Evolutionary conservation across 2,329 filamentous ascomycete genomes (phyloP), one percentile per base, ranked within the genome.

Genomic region (Lasiodiplodia sp.): DNA sequence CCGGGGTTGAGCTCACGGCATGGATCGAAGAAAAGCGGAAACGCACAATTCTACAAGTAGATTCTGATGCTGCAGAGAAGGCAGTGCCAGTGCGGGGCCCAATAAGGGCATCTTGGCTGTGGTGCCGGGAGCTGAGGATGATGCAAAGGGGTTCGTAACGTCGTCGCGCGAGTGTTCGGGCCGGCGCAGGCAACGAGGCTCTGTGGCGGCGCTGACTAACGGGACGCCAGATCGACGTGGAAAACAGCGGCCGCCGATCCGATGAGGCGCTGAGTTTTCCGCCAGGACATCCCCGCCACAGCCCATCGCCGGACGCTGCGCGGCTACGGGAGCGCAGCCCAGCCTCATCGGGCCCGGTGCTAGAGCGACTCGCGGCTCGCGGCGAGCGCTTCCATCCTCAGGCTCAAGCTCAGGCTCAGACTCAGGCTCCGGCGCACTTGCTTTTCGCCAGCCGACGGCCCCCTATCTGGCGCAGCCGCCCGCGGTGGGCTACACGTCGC

Each of bases 1-100:
- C 60, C 68, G n/a, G 52, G 40, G 40, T 18, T 7, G 31, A 23
- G 31, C 10, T 57, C 55, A 37, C 18, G 34, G 55, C 55, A 21
- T 18, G 28, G 18, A 14, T 38, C 31, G 25, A 37, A 37, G 58
- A 34, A 12, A 31, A n/a, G 21, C 18, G 71, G 70, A 70, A 71
- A 76, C 90, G 73, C 84, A 96, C 92, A 95, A 96, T 82, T 96
- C 93, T 69, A 92, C 86, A 51, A 94, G 85, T 62, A 96, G 86
- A 76, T 94, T 91, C 79, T 96, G 92, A 78, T 86, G 89, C 75
- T 91, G 87, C 75, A 94, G 83, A 34, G 86, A 85, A 44, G 82
- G 65, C 66, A 74, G 67, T 18, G 53, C 40, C 28, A 65, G 47
- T 34, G 47, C 25, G 40, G 65, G n/a, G 21, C 49, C 68, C 62